Conservation (phyloP, 495 filamentous ascomycete species). For the Trichoderma orchidacearum region DNA sequence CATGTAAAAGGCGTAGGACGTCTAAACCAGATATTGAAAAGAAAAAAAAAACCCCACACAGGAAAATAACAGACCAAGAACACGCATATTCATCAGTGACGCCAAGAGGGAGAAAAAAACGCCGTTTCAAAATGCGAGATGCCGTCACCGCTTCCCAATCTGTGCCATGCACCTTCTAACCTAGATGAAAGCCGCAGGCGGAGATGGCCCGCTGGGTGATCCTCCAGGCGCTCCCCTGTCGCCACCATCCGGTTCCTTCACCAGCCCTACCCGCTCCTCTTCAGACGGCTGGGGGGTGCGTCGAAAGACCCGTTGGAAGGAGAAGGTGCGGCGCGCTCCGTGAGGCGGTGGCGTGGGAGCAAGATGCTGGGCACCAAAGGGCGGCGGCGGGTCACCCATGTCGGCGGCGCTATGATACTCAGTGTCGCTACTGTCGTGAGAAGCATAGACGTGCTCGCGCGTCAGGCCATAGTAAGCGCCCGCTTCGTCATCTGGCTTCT, state of each 20-base stretch:
- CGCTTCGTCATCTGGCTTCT: slow-evolving; percentile 26
- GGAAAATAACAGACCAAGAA: background rate
- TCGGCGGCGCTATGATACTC: slow-evolving; percentile 22
- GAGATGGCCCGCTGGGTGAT: background rate
- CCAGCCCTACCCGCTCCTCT: slow-evolving; percentile 78
- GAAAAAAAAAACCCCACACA: too few relatives aligned
- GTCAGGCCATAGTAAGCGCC: slow-evolving; percentile 25
- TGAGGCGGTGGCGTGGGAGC: slow-evolving; percentile 38
- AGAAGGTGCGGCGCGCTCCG: slow-evolving; percentile 66
- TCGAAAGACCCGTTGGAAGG: slow-evolving; percentile 72
- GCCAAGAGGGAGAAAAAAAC: background rate
- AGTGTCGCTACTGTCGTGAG: slow-evolving; percentile 11
- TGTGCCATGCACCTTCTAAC: background rate
- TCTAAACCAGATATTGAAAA: too few relatives aligned
- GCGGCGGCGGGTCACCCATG: slow-evolving; percentile 7
- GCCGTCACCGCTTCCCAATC: background rate
- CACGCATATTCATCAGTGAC: background rate
- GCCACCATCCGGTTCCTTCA: slow-evolving; percentile 39
- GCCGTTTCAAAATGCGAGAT: background rate
- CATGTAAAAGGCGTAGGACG: too few relatives aligned
- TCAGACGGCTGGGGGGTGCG: slow-evolving; percentile 51
- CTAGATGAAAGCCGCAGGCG: background rate
- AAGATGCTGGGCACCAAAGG: slow-evolving; percentile 12
- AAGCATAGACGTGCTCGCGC: slow-evolving; percentile 13
- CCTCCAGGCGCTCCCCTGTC: background rate